These are phyloP conservation scores for Taiozyma sp. DNA, from an alignment of 1,139 yeast genomes.

Conservation along the genomic window DNA sequence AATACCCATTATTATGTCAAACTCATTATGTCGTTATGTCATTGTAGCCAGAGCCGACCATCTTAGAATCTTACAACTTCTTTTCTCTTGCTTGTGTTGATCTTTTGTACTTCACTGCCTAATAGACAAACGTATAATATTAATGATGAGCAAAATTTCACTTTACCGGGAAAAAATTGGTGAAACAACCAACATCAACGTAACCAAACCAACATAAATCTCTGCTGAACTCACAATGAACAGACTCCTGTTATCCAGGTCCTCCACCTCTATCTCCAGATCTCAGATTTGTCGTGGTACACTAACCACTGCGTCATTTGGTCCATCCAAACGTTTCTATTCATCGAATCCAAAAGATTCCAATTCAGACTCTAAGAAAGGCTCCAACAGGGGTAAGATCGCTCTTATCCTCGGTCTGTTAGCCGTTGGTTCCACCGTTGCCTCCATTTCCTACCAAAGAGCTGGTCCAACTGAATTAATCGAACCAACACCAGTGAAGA, in stretches of 20 bases:
- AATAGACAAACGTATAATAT: too few relatives aligned
- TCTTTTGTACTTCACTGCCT: too few relatives aligned
- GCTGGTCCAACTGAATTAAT: slow-evolving; percentile 42
- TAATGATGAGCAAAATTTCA: too few relatives aligned
- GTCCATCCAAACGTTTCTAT: slow-evolving; percentile 1
- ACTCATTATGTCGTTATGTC: too few relatives aligned
- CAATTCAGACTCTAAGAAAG: not conserved
- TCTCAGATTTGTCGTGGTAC: not conserved
- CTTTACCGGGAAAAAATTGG: not conserved
- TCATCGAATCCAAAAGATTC: not conserved
- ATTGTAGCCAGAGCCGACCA: too few relatives aligned
- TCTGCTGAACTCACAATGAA: not conserved
- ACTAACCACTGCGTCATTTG: not conserved
- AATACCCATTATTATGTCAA: too few relatives aligned
- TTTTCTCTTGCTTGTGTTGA: too few relatives aligned
- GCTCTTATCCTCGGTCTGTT: slow-evolving; percentile 28
- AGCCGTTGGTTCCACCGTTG: slow-evolving; percentile 43
- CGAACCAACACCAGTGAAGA: slow-evolving; percentile 33
- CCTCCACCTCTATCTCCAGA: not conserved
- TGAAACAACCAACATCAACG: not conserved
- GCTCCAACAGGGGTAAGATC: slow-evolving; percentile 23
- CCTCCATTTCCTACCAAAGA: slow-evolving; percentile 40
- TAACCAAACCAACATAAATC: not conserved
- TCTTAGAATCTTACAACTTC: too few relatives aligned
- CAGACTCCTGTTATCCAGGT: not conserved